A percentile compares a stretch with the other conserved stretches of the same genome.
Conservation (phyloP, 179 eudicot species). For the Spinacia oleracea region DNA sequence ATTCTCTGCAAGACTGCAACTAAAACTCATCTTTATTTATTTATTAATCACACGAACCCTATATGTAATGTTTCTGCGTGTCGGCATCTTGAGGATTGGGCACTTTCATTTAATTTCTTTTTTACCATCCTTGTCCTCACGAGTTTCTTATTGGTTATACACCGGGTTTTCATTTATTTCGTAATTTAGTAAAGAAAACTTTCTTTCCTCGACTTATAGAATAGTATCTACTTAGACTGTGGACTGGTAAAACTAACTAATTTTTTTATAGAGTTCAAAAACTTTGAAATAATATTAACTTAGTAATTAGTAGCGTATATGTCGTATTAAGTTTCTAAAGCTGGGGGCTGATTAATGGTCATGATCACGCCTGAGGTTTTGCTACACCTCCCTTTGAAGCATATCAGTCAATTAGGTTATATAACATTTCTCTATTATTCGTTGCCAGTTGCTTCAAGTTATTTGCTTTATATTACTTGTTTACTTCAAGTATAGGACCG, state of each 20-base stretch:
- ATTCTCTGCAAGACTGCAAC: neutral
- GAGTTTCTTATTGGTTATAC: neutral
- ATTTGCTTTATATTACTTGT: neutral
- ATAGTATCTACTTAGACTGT: neutral
- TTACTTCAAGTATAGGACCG: neutral
- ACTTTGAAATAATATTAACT: too few species aligned
- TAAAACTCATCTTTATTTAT: neutral
- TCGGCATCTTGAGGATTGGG: neutral
- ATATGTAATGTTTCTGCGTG: neutral
- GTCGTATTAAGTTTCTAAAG: neutral
- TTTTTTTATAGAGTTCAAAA: too few species aligned
- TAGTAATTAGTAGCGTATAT: neutral
- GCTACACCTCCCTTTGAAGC: neutral
- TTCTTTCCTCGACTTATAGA: neutral
- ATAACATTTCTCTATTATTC: neutral
- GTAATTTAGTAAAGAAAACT: neutral
- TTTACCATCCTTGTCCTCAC: neutral
- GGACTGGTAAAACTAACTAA: neutral
- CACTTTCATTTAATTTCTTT: neutral
- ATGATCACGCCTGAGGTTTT: neutral
- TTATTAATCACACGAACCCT: neutral
- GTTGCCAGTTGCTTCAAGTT: neutral
- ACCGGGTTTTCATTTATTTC: neutral
- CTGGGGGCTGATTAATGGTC: neutral
- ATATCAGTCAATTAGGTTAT: neutral